Base-by-base conservation (phyloP, 106 monocot genomes). In the Amphibolis antarctica region DNA sequence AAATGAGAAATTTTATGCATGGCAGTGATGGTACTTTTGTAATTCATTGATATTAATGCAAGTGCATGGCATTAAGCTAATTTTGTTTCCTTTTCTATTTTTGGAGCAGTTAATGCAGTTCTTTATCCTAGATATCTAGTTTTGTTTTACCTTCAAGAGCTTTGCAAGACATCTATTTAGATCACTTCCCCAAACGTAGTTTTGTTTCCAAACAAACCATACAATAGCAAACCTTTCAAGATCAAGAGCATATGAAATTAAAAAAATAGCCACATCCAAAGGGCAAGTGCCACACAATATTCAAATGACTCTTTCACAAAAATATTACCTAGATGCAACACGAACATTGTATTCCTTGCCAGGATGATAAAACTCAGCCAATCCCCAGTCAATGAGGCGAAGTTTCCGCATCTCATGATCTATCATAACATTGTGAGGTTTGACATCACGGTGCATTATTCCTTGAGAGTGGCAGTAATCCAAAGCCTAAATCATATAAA, bases 331-430 rank as follows among this genome's bases (percentile, higher is more conserved):
- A 55, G 81, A 76, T 64, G 76, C 81, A 14, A 81, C 81, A 44
- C 76, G 76, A 46, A 81, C 76, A 73, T 76, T 76, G 36, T 76
- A 76, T 59, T 81, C 76, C 54, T 76, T 81, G 43, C 72, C 72
- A 65, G 76, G 81, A 73, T 81, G 81, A 53, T 81, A 81, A 63
- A 81, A 81, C 27, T 81, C 81, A 64, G 81, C 81, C 47, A 81
- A 64, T 5, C 81, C 81, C 81, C 81, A 81, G 60, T 76, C 81
- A 59, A 81, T 81, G 25, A 81, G 56, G 3, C 76, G 67, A 5
- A 81, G 72, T 60, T 81, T 76, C 9, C 76, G 71, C 46, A 72
- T 66, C 18, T 81, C 76, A 44, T 81, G 81, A 69, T 81, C 76
- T 36, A 81, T 81, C 81, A 81, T 72, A 49, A 81, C 76, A 69